Base-by-base conservation (phyloP, 768 basidiomycete species). In the Lyophyllum semitale region DNA sequence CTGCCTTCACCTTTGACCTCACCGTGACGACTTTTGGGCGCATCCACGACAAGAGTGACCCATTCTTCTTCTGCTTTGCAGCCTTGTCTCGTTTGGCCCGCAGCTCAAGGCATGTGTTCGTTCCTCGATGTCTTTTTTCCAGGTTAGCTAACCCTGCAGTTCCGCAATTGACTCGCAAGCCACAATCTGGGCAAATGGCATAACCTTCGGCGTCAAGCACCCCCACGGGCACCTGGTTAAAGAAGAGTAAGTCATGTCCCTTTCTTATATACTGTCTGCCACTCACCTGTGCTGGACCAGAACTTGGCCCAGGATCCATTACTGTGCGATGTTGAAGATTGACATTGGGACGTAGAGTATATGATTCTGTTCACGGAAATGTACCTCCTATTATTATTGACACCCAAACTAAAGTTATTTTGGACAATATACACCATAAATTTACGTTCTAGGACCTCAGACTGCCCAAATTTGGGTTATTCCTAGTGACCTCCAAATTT, bases 171-270 rank as follows among this genome's bases (percentile, higher is more conserved):
- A 66, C 47, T 25, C 49, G 42, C 8, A 44, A 49, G 38, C 42
- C 38, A 43, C 64, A 66, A 13, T 58, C 55, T 15, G 62, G 64
- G 40, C 64, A 66, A 12, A 53, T 51, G 15, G 57, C 57, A 48
- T 55, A 55, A n/a, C 53, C 44, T 35, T 59, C 48, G 6, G 29
- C 32, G 22, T 49, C 48, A 20, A 49, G 48, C 17, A 49, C 29
- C 17, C 35, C 35, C 8, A 17, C 35, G 11, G 29, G 29, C 35
- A 37, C 35, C 35, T 37, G 13, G 4, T 4, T 30, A 11, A 30
- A 6, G 29, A 30, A 30, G 6, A 30, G 29, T 30, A 30, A 30
- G 29, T 30, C 29, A 6, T 11, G 5, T 30, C 29, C 11, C 29
- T 30, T 30, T 6, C 29, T 30, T 30, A 30, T 11, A 30, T 11